Conservation (phyloP, 208 protist species). For the Acanthamoeba castellanii region DNA sequence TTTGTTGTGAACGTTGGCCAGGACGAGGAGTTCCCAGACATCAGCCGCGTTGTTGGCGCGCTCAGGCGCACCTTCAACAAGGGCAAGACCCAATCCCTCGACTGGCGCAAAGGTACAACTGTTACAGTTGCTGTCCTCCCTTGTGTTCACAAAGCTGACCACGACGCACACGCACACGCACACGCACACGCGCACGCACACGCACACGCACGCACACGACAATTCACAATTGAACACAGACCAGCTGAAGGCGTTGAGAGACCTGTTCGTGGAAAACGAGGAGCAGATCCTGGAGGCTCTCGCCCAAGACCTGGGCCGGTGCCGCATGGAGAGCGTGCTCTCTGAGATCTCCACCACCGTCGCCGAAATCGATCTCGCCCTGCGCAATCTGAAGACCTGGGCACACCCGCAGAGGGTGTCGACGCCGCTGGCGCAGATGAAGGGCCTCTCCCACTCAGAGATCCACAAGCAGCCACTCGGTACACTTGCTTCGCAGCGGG, state of each 20-base stretch:
- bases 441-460: conserved; percentile 11
- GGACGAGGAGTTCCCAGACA: conserved; percentile 28
- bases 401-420: neutral
- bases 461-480: conserved; percentile 58
- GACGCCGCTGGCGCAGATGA: conserved; percentile 55
- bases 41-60: neutral
- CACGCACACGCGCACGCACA: too few relatives aligned
- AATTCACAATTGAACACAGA: neutral
- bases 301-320: conserved; percentile 19
- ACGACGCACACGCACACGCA: too few relatives aligned
- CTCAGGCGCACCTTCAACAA: conserved; percentile 35
- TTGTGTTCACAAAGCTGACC: too few relatives aligned
- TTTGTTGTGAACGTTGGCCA: neutral
- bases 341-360: conserved; percentile 21
- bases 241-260: conserved; percentile 3
- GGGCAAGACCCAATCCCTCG: conserved; percentile 28
- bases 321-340: conserved; percentile 33
- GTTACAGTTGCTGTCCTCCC: neutral
- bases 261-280: conserved; percentile 19
- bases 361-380: conserved; percentile 1
- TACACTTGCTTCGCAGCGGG: neutral
- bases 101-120: conserved; percentile 1
- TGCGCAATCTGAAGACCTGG: conserved; percentile 42
- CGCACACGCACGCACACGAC: neutral
- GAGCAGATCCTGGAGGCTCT: conserved; percentile 47